These are phyloP conservation scores for Daedaleopsis nitida DNA, from an alignment of 768 basidiomycete species.

Conservation along the genomic window DNA sequence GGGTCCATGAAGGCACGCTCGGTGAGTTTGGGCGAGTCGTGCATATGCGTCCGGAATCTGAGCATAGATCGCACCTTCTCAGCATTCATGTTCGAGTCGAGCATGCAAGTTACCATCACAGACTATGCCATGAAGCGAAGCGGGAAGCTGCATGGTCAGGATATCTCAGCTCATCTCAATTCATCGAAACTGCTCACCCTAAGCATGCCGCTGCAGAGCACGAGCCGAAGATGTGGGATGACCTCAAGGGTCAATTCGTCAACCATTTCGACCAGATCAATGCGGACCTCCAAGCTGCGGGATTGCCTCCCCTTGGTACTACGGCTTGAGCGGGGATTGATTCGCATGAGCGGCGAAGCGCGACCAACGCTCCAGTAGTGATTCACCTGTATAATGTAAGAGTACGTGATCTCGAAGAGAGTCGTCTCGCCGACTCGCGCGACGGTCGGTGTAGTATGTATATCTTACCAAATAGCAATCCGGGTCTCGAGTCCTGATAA, in stretches of 20 bases:
- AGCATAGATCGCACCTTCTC: neutral
- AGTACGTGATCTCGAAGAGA: no score
- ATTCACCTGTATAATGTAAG: no score
- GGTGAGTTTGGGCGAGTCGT: constrained; percentile 34
- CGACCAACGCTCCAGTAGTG: no score
- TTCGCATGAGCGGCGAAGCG: neutral
- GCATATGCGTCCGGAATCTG: neutral
- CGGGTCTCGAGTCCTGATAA: no score
- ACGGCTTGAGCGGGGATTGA: constrained; percentile 1
- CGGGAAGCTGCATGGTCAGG: constrained; percentile 59
- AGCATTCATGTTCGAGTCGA: constrained; percentile 69
- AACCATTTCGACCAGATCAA: constrained; percentile 60
- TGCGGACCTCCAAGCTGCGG: constrained; percentile 27
- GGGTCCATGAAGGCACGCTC: constrained; percentile 54
- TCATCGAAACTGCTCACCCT: neutral
- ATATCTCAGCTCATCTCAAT: neutral
- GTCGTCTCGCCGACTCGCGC: no score
- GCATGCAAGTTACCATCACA: constrained; percentile 62
- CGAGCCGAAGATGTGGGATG: constrained; percentile 69
- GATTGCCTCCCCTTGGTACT: constrained; percentile 20
- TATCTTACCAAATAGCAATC: no score
- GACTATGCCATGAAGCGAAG: constrained; percentile 64
- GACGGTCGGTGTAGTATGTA: no score
- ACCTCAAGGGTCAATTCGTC: constrained; percentile 58
- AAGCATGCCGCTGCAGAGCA: constrained; percentile 41